Conservation (phyloP, 768 basidiomycete species). For the Tricholoma sp. region DNA sequence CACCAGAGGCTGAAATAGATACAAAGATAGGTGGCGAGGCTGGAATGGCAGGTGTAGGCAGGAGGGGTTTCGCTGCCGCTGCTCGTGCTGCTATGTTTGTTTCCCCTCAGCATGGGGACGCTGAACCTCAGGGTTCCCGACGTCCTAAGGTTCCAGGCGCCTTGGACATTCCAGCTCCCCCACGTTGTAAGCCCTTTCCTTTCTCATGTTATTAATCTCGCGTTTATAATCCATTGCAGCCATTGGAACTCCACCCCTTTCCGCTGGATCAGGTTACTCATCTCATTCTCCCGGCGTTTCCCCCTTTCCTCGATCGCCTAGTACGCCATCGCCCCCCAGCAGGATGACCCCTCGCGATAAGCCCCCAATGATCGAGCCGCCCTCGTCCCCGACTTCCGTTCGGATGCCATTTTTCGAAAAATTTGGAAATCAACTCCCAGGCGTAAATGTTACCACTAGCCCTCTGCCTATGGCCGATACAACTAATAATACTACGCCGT, state of each 20-base stretch:
- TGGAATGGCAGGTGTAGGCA: constrained; percentile 89
- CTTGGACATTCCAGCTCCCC: constrained; percentile 41
- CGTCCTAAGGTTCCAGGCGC: constrained; percentile 36
- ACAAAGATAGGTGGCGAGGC: constrained; percentile 74
- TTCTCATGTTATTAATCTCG: constrained; percentile 4
- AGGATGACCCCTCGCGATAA: constrained; percentile 6
- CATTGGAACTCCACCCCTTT: constrained; percentile 40
- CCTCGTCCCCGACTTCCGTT: constrained; percentile 24
- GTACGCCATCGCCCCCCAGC: constrained; percentile 15
- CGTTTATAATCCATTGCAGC: constrained; percentile 20
- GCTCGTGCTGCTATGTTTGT: constrained; percentile 47
- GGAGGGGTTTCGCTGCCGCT: constrained; percentile 78
- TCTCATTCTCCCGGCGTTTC: constrained; percentile 40
- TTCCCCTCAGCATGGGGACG: constrained; percentile 8
- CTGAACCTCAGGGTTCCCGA: constrained; percentile 15
- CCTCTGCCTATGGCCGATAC: constrained; percentile 11
- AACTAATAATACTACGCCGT: constrained; percentile 10
- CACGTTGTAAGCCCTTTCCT: constrained; percentile 32
- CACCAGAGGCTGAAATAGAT: constrained; percentile 41
- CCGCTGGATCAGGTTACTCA: constrained; percentile 41
- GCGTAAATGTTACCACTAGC: constrained; percentile 12
- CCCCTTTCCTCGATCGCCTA: constrained; percentile 32
- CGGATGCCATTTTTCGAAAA: constrained; percentile 57
- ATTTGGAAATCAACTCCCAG: constrained; percentile 34
- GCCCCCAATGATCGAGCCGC: constrained; percentile 6